Evolutionary conservation across 108 stramenopile genomes (phyloP).

Genomic region (Cylindrotheca closterium): DNA sequence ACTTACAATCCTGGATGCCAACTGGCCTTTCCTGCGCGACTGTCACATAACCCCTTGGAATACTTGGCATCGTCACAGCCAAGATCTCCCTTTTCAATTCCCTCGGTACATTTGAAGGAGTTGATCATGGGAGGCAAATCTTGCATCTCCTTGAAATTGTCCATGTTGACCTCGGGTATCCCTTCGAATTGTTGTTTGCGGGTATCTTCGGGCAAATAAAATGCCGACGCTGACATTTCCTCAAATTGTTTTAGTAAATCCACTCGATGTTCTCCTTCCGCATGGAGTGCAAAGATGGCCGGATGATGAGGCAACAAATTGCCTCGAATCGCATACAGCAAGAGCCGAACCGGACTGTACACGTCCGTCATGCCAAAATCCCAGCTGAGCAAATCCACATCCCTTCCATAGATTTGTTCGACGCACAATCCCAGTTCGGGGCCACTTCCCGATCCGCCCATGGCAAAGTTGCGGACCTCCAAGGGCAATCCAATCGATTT

Average conservation of each 20-base stretch:
- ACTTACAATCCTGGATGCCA: slow-evolving; percentile 8
- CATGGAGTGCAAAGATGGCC: slow-evolving; percentile 18
- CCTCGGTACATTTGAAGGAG: slow-evolving; percentile 25
- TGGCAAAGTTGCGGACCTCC: slow-evolving; percentile 46
- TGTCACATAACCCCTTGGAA: background rate
- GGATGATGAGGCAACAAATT: slow-evolving; percentile 22
- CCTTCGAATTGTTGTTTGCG: background rate
- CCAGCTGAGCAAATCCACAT: slow-evolving; percentile 60
- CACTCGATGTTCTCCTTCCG: background rate
- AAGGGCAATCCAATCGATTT: slow-evolving; percentile 56
- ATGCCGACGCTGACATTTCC: slow-evolving; percentile 14
- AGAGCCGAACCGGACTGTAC: slow-evolving; percentile 11
- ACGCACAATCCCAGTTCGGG: slow-evolving; percentile 36
- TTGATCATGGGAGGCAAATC: slow-evolving; percentile 31
- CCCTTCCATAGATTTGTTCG: slow-evolving; percentile 54
- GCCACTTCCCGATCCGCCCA: slow-evolving; percentile 17
- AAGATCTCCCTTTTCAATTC: slow-evolving; percentile 44
- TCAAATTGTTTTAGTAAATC: slow-evolving; percentile 5
- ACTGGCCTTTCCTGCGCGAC: background rate
- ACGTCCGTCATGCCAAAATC: slow-evolving; percentile 50
- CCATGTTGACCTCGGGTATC: slow-evolving; percentile 29
- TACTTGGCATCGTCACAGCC: slow-evolving; percentile 34
- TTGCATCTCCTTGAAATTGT: slow-evolving; percentile 10
- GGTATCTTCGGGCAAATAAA: background rate
- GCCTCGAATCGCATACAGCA: slow-evolving; percentile 22